Conservation (phyloP, 1,284 basidiomycete species). For the Malassezia nana region DNA sequence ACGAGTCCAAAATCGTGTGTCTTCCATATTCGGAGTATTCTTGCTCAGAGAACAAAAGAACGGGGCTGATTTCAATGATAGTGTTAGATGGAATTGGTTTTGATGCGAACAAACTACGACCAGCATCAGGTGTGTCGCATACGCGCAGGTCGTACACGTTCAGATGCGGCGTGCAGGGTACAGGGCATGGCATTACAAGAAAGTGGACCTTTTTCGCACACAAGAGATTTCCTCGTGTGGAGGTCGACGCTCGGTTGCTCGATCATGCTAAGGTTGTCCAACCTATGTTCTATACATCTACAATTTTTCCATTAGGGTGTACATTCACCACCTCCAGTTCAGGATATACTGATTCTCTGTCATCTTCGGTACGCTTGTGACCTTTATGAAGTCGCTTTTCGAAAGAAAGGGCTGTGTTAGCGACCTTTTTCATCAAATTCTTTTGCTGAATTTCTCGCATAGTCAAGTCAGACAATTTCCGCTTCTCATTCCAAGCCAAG, state of each 20-base stretch:
- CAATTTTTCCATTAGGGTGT: neutral
- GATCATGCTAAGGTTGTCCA: neutral
- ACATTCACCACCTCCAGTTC: neutral
- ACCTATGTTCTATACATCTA: neutral
- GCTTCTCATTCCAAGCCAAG: neutral
- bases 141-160: conserved; percentile 24
- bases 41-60: conserved; percentile 63
- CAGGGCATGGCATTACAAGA: neutral
- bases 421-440: neutral
- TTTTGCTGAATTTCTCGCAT: neutral
- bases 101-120: conserved; percentile 32
- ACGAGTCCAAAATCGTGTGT: conserved; percentile 67
- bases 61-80: conserved; percentile 71
- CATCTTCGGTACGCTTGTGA: neutral
- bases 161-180: conserved; percentile 25
- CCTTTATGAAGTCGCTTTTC: neutral
- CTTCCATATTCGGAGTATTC: conserved; percentile 48
- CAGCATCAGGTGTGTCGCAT: conserved; percentile 13
- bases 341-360: neutral
- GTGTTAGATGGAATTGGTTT: conserved; percentile 52
- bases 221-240: neutral
- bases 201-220: neutral
- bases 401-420: neutral
- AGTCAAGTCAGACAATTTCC: neutral
- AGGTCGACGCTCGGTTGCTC: neutral